Base-by-base conservation (phyloP, 1,139 yeast genomes). In the Pichia sp. region DNA sequence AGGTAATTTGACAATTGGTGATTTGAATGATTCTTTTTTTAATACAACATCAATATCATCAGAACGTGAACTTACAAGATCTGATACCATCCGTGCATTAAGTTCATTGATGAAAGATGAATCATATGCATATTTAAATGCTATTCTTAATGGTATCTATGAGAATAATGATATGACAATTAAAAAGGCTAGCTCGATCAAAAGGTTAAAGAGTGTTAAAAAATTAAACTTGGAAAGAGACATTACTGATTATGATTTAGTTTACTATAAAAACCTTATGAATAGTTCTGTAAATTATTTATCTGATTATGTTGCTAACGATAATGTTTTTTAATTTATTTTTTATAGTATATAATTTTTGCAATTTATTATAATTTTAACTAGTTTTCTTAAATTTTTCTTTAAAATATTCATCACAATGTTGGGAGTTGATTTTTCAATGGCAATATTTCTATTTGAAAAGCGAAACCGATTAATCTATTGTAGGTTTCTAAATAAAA, bases 71-170 rank as follows among this genome's bases (percentile, higher is more conserved):
- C 4, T 39, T 31, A 29, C 8, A 18, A 42, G 37, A 25, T 43
- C 48, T 6, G 46, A 42, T 25, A 40, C 45, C 4, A 29, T 40
- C 2, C 28, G 36, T 43, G 44, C 33, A 8, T 27, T 44, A 4
- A 41, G 18, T 28, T 35, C 42, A 25, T 44, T 63, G 8, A 31
- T 59, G 8, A 49, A 52, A 25, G 65, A 62, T 41, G 60, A 58
- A n/a, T 60, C 66, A 9, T 64, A 55, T 47, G 57, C 57, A 0
- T 64, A 64, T 46, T 46, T 64, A 8, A 64, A 59, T 29, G 59
- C 59, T 4, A 47, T 60, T 8, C 42, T 63, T 2, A 48, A 55
- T 3, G 64, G 59, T 10, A 51, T 51, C 42, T 39, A 39, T 34
- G 39, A 42, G 5, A 52, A 43, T 27, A 49, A 40, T 9, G 39